Conservation (phyloP, 225 moss, liverwort and hornwort species). For the Pleurozium schreberi region DNA sequence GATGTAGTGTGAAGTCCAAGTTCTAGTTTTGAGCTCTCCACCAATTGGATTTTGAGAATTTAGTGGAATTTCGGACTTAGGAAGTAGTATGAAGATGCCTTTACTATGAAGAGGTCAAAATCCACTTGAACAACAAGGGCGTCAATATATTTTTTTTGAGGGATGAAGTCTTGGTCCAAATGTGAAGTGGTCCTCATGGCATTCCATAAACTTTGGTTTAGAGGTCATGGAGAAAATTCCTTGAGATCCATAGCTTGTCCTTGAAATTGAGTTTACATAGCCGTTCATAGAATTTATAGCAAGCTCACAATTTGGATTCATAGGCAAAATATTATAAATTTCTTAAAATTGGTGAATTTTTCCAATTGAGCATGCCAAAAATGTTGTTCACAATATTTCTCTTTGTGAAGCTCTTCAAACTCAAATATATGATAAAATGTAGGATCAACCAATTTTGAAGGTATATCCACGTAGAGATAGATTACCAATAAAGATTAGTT, state of each 20-base stretch:
- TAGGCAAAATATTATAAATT: neutral
- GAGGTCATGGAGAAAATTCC: neutral
- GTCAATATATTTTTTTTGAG: too few relatives aligned
- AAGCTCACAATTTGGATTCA: neutral
- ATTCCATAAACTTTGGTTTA: neutral
- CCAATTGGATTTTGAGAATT: too few relatives aligned
- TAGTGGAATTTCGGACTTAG: too few relatives aligned
- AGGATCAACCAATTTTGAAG: neutral
- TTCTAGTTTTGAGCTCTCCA: too few relatives aligned
- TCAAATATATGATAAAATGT: neutral
- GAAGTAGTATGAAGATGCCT: too few relatives aligned
- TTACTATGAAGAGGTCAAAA: too few relatives aligned
- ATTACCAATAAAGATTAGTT: neutral
- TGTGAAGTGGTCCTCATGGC: neutral
- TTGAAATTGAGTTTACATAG: accelerated
- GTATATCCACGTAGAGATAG: neutral
- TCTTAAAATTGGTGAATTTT: neutral
- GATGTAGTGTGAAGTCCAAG: too few relatives aligned
- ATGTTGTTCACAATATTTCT: neutral
- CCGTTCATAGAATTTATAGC: neutral
- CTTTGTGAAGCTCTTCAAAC: neutral
- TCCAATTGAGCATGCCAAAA: too few relatives aligned
- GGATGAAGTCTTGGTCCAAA: too few relatives aligned
- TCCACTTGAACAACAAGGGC: neutral
- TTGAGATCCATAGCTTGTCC: neutral